phyloP scores from a whole-genome alignment of 1,284 basidiomycete species.

The Acaromyces ingoldii region DNA sequence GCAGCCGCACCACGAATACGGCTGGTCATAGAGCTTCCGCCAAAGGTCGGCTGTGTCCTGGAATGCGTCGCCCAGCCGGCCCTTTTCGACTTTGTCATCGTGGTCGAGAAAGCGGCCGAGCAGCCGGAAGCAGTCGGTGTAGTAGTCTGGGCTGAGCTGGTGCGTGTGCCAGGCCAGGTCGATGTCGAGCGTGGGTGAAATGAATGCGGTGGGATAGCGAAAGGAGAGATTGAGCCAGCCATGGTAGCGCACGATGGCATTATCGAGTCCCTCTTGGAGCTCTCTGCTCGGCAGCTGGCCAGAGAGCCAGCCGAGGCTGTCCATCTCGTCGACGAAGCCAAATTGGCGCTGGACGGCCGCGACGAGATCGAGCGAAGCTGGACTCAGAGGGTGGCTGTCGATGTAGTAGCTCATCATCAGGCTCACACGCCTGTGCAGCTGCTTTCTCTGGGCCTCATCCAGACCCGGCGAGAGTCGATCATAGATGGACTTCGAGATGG shows the following conservation, averaged over 20 bases:
- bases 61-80: conserved; percentile 26
- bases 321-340: conserved; percentile 15
- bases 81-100: conserved; percentile 36
- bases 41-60: conserved; percentile 28
- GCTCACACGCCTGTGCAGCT: neutral
- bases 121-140: conserved; percentile 17
- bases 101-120: conserved; percentile 39
- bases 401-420: neutral
- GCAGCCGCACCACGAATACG: conserved; percentile 33
- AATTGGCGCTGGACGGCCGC: conserved; percentile 23
- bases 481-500: neutral
- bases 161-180: conserved; percentile 43
- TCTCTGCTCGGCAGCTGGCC: neutral
- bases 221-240: conserved; percentile 26
- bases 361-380: conserved; percentile 15
- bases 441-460: neutral
- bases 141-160: conserved; percentile 21
- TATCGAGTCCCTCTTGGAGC: neutral
- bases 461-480: neutral
- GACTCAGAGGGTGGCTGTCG: neutral
- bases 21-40: conserved; percentile 25
- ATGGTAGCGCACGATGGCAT: conserved; percentile 33
- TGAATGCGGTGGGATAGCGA: neutral
- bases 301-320: conserved; percentile 10
- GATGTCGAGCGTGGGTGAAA: conserved; percentile 33